phyloP scores from a whole-genome alignment of 1,284 basidiomycete species.

The Cystobasidiaceae sp. region DNA sequence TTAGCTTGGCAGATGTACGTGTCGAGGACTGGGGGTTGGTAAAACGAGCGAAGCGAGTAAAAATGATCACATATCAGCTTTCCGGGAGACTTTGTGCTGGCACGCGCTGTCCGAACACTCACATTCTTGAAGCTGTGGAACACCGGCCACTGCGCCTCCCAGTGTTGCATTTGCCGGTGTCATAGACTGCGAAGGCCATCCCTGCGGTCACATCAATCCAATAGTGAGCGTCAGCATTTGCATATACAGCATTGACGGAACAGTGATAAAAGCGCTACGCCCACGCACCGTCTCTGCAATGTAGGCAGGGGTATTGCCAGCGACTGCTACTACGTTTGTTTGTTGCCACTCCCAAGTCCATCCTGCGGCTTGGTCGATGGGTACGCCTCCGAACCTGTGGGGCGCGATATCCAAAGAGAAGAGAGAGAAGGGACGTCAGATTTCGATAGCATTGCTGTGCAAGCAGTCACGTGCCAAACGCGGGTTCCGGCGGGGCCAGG shows the following conservation, averaged over 20 bases:
- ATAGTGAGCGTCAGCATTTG: not conserved
- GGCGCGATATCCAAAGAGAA: not conserved
- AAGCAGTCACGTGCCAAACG: too few relatives aligned
- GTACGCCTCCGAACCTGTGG: slow-evolving; percentile 57
- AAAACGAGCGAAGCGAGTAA: not conserved
- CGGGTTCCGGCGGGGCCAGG: too few relatives aligned
- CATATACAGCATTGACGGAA: not conserved
- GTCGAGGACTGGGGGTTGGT: slow-evolving; percentile 59
- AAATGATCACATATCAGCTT: not conserved
- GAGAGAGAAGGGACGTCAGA: slow-evolving; percentile 2
- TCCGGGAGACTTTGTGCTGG: not conserved
- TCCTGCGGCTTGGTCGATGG: slow-evolving; percentile 61
- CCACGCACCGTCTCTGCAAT: slow-evolving; percentile 71
- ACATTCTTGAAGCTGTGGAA: slow-evolving; percentile 61
- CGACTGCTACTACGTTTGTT: slow-evolving; percentile 47
- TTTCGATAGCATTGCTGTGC: too few relatives aligned
- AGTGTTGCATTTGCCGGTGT: slow-evolving; percentile 48
- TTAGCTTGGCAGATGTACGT: slow-evolving; percentile 85
- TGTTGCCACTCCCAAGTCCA: slow-evolving; percentile 63
- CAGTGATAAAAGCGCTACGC: not conserved
- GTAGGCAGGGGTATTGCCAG: slow-evolving; percentile 57
- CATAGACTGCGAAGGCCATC: slow-evolving; percentile 40
- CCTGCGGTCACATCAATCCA: too few relatives aligned
- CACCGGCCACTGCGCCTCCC: slow-evolving; percentile 63
- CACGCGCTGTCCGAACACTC: not conserved